Conservation (phyloP, 129 eudicot species). For the Helichrysum umbraculigerum region DNA sequence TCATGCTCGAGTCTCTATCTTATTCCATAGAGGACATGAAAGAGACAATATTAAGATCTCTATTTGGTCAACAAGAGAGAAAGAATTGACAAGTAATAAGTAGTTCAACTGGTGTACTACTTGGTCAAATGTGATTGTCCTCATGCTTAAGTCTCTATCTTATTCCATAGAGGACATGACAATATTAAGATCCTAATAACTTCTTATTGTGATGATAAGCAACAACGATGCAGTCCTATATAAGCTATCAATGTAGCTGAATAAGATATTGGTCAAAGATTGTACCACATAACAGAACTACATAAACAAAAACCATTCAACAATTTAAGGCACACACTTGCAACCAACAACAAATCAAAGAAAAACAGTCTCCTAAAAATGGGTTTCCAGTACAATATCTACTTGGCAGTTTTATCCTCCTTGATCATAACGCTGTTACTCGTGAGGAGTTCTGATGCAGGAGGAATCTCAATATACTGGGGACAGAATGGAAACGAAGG, state of each 20-base stretch:
- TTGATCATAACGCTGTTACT: not conserved
- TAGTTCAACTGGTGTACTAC: not conserved
- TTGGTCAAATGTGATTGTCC: not conserved
- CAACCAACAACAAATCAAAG: not conserved
- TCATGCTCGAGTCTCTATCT: not conserved
- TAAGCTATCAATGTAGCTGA: not conserved
- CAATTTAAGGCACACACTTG: not conserved
- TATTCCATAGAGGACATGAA: not conserved
- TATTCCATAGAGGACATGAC: not conserved
- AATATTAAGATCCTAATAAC: not conserved
- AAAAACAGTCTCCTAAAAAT: not conserved
- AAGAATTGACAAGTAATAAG: not conserved
- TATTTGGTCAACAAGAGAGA: not conserved
- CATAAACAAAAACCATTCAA: not conserved
- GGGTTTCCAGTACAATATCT: not conserved
- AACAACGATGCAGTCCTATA: not conserved
- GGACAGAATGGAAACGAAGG: slow-evolving; percentile 39
- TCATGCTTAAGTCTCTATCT: not conserved
- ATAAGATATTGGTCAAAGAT: not conserved
- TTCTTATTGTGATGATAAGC: too few species aligned
- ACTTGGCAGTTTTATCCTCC: not conserved
- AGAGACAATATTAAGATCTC: not conserved
- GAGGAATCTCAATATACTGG: slow-evolving; percentile 36
- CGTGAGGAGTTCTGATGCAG: slow-evolving; percentile 14
- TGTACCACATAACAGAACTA: too few species aligned